Percentiles rank a stretch among this genome's conserved stretches.
phyloP scores from a whole-genome alignment of 1,284 basidiomycete species.

The Boletus sp. region DNA sequence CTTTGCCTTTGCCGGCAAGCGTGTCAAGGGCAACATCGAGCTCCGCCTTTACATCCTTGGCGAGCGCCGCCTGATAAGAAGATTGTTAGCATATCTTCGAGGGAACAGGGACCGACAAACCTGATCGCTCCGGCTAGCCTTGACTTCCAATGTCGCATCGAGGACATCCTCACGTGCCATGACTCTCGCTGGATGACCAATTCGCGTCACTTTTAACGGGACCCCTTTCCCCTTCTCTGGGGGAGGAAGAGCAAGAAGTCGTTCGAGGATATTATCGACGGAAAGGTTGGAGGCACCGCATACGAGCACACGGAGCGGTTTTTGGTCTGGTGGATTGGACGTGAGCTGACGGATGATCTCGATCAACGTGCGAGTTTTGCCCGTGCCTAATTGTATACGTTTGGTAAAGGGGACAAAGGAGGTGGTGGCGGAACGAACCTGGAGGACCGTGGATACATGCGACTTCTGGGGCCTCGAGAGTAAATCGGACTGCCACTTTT shows the following conservation, averaged over 20 bases:
- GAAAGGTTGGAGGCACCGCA: constrained; percentile 91
- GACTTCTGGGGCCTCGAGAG: constrained; percentile 69
- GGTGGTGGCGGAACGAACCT: constrained; percentile 42
- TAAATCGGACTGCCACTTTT: constrained; percentile 74
- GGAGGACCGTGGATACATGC: constrained; percentile 97
- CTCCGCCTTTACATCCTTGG: constrained; percentile 83
- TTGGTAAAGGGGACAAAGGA: background rate
- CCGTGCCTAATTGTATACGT: constrained; percentile 58
- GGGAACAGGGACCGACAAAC: constrained; percentile 30
- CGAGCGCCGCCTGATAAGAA: constrained; percentile 57
- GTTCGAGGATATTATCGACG: constrained; percentile 86
- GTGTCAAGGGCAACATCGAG: constrained; percentile 65
- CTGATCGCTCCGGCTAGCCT: constrained; percentile 76
- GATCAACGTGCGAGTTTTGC: constrained; percentile 90
- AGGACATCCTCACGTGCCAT: constrained; percentile 69
- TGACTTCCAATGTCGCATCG: constrained; percentile 82
- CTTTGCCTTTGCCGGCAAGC: constrained; percentile 77
- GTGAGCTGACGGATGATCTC: constrained; percentile 87
- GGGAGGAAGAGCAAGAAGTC: constrained; percentile 62
- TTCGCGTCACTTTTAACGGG: constrained; percentile 67
- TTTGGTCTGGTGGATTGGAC: constrained; percentile 39
- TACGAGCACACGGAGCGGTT: constrained; percentile 64
- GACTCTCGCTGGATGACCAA: constrained; percentile 92
- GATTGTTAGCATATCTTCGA: background rate
- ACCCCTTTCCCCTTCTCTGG: constrained; percentile 33